Conservation (phyloP, 2,329 filamentous ascomycete species). For the Alternaria sp. region DNA sequence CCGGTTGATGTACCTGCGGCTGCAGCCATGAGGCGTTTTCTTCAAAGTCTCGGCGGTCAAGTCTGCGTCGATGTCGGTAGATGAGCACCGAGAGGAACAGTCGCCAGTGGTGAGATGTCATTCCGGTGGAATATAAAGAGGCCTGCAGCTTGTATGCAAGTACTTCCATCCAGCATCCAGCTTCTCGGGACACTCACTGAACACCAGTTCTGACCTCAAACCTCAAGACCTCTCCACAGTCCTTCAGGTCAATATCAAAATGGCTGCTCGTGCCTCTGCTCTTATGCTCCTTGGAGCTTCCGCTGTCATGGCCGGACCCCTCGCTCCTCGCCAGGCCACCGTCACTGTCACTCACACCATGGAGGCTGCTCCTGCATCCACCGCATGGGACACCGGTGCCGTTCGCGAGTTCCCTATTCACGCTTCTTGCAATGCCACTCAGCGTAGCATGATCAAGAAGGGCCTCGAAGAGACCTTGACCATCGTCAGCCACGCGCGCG, state of each 20-base stretch:
- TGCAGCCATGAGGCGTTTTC: conserved; percentile 27
- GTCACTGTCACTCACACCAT: conserved; percentile 32
- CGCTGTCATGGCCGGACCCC: conserved; percentile 39
- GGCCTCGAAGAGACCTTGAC: conserved; percentile 67
- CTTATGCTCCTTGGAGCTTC: conserved; percentile 40
- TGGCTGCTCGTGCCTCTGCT: conserved; percentile 34
- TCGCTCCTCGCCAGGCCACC: conserved; percentile 32
- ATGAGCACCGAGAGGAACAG: conserved; percentile 28
- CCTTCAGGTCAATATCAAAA: conserved; percentile 20
- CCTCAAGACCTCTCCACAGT: conserved; percentile 10
- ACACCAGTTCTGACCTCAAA: conserved; percentile 28
- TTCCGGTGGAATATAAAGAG: conserved; percentile 32
- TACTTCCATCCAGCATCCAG: conserved; percentile 28
- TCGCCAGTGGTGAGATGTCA: background rate
- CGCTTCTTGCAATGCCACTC: conserved; percentile 71
- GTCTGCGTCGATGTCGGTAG: conserved; percentile 21
- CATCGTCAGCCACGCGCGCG: conserved; percentile 68
- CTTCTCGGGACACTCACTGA: conserved; percentile 28
- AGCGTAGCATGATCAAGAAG: conserved; percentile 63
- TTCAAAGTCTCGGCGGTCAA: conserved; percentile 20
- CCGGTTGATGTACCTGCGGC: conserved; percentile 9
- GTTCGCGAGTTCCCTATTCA: conserved; percentile 64
- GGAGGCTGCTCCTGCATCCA: conserved; percentile 14
- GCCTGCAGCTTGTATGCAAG: conserved; percentile 19
- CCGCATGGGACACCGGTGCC: conserved; percentile 50